Conservation (phyloP, 306 rosid species). For the Glycine soja region DNA sequence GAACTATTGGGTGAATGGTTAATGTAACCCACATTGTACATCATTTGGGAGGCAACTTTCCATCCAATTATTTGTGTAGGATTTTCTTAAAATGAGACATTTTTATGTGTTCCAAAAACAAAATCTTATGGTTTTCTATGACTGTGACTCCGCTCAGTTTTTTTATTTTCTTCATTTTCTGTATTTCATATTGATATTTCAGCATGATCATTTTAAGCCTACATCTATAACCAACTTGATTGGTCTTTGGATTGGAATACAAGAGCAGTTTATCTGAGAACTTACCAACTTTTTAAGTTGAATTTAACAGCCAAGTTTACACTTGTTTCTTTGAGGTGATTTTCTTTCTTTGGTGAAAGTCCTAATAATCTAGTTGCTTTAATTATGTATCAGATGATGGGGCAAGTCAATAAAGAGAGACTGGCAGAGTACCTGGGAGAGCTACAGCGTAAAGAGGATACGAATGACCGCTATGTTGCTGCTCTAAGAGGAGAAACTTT, state of each 20-base stretch:
- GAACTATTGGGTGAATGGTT: background rate
- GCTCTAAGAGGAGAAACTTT: slow-evolving; percentile 84
- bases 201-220: slow-evolving; percentile 6
- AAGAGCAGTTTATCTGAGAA: slow-evolving; percentile 2
- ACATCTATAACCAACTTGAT: background rate
- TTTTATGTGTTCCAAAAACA: background rate
- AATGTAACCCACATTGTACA: background rate
- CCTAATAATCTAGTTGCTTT: slow-evolving; percentile 8
- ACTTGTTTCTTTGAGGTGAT: slow-evolving; percentile 10
- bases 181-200: background rate
- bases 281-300: slow-evolving; percentile 3
- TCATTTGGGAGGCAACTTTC: background rate
- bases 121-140: background rate
- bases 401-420: slow-evolving; percentile 78
- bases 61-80: background rate
- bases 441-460: slow-evolving; percentile 84
- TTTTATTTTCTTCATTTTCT: background rate
- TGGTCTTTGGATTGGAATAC: slow-evolving; percentile 16
- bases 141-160: background rate
- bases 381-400: slow-evolving; percentile 73
- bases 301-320: slow-evolving; percentile 14
- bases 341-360: slow-evolving; percentile 4
- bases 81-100: background rate
- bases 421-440: slow-evolving; percentile 71
- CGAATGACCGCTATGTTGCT: slow-evolving; percentile 90